Conservation (phyloP, 2,329 filamentous ascomycete genomes). For the Drechslera avenae region DNA sequence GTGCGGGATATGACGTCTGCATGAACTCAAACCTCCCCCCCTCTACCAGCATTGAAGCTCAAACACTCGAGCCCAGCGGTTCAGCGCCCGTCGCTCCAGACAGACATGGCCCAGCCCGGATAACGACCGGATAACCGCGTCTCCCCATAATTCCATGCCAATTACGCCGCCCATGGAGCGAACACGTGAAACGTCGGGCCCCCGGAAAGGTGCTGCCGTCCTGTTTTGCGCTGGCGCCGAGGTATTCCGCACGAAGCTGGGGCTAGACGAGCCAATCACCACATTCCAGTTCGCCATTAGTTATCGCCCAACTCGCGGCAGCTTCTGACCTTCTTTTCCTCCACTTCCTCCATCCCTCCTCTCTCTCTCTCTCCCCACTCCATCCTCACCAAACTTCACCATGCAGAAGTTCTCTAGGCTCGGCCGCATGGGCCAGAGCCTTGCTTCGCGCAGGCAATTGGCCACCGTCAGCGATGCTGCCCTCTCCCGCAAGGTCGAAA, state of each 20-base stretch:
- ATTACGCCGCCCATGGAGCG: constrained; percentile 11
- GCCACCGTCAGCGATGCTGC: constrained; percentile 85
- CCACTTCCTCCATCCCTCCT: constrained; percentile 38
- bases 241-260: constrained; percentile 35
- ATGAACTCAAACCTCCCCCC: background rate
- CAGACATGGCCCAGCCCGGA: no score
- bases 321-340: constrained; percentile 47
- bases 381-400: constrained; percentile 49
- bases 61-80: background rate
- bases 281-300: constrained; percentile 37
- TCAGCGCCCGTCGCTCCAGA: background rate
- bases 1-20: constrained; percentile 14
- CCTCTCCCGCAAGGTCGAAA: constrained; percentile 93
- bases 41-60: background rate
- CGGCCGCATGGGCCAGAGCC: constrained; percentile 68
- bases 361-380: constrained; percentile 41
- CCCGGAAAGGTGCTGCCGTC: constrained; percentile 38
- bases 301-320: constrained; percentile 41
- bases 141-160: constrained; percentile 17
- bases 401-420: constrained; percentile 76
- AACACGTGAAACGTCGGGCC: constrained; percentile 39
- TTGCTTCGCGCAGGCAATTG: constrained; percentile 68
- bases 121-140: background rate
- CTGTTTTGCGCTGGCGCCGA: constrained; percentile 32
- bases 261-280: constrained; percentile 41